Percentiles rank a stretch among this genome's conserved stretches.
phyloP scores from a whole-genome alignment of 768 basidiomycete genomes.

The Suillus clintonianus region DNA sequence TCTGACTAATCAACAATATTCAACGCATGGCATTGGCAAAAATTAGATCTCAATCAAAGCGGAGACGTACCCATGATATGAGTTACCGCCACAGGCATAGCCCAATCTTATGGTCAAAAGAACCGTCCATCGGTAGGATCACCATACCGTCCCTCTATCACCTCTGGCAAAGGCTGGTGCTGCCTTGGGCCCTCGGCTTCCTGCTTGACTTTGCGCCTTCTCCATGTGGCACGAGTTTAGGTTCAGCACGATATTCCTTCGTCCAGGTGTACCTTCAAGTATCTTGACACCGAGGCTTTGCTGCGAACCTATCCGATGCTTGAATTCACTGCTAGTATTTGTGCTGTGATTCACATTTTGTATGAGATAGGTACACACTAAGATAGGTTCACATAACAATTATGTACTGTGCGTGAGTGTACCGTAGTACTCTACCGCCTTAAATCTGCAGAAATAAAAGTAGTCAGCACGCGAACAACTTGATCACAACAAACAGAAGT shows the following conservation, averaged over 20 bases:
- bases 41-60: no score
- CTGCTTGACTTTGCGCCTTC: no score
- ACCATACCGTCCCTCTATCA: no score
- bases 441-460: not conserved
- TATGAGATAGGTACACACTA: not conserved
- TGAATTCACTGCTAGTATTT: not conserved
- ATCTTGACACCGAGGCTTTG: not conserved
- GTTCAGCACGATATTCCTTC: no score
- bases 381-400: not conserved
- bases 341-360: not conserved
- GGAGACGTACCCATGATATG: not conserved
- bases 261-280: no score
- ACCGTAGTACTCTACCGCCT: not conserved
- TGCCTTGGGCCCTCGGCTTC: no score
- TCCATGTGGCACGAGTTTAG: no score
- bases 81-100: no score
- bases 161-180: no score
- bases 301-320: not conserved
- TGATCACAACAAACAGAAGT: not conserved
- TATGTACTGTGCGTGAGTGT: not conserved
- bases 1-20: not conserved
- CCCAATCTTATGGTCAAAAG: no score
- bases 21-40: not conserved
- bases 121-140: no score
- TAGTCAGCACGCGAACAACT: not conserved